Evolutionary conservation across 331 rosid species (phyloP).

Genomic region (Malus hybrid): DNA sequence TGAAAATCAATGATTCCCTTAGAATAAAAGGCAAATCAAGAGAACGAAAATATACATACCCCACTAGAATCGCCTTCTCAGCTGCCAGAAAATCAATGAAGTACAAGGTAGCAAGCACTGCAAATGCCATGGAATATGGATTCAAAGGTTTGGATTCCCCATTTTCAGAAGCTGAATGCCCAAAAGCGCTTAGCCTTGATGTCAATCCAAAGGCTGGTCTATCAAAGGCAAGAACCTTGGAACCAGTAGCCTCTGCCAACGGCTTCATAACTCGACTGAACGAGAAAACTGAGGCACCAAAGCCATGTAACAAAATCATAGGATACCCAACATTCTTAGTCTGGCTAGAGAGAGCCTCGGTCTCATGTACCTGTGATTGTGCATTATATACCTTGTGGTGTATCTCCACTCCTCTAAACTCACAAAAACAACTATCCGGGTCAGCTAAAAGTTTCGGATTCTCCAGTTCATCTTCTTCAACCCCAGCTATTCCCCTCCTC

Average conservation of each 20-base stretch:
- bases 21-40: too few species aligned
- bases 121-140: constrained; percentile 75
- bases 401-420: constrained; percentile 67
- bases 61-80: constrained; percentile 70
- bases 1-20: too few species aligned
- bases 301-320: constrained; percentile 81
- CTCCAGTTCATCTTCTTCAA: constrained; percentile 70
- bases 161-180: constrained; percentile 25
- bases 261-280: constrained; percentile 80
- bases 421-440: constrained; percentile 77
- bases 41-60: constrained; percentile 31
- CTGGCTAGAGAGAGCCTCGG: constrained; percentile 25
- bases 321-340: constrained; percentile 42
- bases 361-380: constrained; percentile 31
- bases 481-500: constrained; percentile 57
- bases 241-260: constrained; percentile 55
- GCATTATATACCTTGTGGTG: constrained; percentile 73
- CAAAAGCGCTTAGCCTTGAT: constrained; percentile 42
- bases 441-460: constrained; percentile 78
- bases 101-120: constrained; percentile 82
- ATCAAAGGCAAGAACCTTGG: constrained; percentile 91
- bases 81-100: constrained; percentile 60
- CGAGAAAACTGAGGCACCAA: constrained; percentile 92
- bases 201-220: constrained; percentile 98
- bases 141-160: constrained; percentile 49